These are phyloP conservation scores for Lipomyces mesembrius DNA, from an alignment of 805 yeast species.

Conservation along the genomic window DNA sequence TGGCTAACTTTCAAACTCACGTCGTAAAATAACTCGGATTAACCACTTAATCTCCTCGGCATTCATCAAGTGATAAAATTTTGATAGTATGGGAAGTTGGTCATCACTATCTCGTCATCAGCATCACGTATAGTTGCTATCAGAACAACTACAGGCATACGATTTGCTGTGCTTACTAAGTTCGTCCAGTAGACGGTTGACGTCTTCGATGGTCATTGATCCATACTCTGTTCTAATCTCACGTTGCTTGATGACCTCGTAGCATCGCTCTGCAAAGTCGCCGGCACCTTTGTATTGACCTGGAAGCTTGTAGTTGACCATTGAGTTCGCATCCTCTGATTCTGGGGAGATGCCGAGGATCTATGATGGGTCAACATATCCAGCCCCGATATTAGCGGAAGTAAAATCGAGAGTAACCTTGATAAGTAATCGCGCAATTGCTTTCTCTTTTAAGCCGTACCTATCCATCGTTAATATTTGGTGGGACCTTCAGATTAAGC, in stretches of 20 bases:
- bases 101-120: constrained; percentile 40
- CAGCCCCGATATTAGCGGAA: background rate
- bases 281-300: constrained; percentile 50
- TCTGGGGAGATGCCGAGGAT: constrained; percentile 63
- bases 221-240: constrained; percentile 50
- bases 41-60: constrained; percentile 70
- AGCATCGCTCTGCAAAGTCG: constrained; percentile 55
- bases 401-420: constrained; percentile 26
- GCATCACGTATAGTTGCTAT: background rate
- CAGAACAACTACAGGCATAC: constrained; percentile 7
- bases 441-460: constrained; percentile 67
- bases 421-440: constrained; percentile 57
- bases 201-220: constrained; percentile 53
- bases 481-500: background rate
- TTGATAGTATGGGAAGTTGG: constrained; percentile 53
- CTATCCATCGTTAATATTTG: background rate
- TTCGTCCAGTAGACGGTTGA: constrained; percentile 54
- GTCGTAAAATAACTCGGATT: constrained; percentile 64
- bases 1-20: constrained; percentile 47
- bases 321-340: constrained; percentile 61
- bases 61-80: constrained; percentile 59
- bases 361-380: constrained; percentile 45
- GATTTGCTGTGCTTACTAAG: constrained; percentile 46
- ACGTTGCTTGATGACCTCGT: constrained; percentile 56
- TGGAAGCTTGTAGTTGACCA: constrained; percentile 54